Conservation (phyloP, 129 eudicot genomes). For the Saposhnikovia divaricata region DNA sequence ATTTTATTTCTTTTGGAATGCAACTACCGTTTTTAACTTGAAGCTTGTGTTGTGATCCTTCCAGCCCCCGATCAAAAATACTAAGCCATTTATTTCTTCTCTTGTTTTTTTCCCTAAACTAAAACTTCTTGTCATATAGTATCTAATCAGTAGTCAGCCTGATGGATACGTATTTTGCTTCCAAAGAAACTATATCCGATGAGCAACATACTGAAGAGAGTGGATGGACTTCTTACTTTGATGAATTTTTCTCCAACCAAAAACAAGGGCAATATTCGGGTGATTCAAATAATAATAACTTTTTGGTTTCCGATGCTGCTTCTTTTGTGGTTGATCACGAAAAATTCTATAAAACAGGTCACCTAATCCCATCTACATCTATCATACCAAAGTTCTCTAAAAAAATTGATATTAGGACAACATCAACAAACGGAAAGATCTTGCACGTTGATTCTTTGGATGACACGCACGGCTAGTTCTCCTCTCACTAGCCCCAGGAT, state of each 20-base stretch:
- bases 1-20: slow-evolving; percentile 24
- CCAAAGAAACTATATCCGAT: slow-evolving; percentile 2
- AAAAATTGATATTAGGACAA: slow-evolving; percentile 37
- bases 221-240: slow-evolving; percentile 77
- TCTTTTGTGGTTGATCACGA: slow-evolving; percentile 21
- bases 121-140: neutral
- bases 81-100: neutral
- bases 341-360: slow-evolving; percentile 11
- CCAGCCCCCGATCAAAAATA: neutral
- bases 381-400: slow-evolving; percentile 24
- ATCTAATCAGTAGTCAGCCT: neutral
- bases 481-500: slow-evolving; percentile 86
- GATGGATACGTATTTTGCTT: slow-evolving; percentile 16
- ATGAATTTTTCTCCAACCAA: slow-evolving; percentile 48
- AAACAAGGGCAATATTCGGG: slow-evolving; percentile 10
- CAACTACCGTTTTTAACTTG: slow-evolving; percentile 37
- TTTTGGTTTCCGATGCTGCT: slow-evolving; percentile 58
- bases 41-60: neutral
- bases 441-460: slow-evolving; percentile 57
- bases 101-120: neutral
- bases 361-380: neutral
- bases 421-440: slow-evolving; percentile 30
- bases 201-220: slow-evolving; percentile 43
- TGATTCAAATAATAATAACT: neutral
- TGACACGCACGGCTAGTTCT: slow-evolving; percentile 87